These are phyloP conservation scores for Diddensiella caesifluorescens DNA, from an alignment of 805 yeast species.

Conservation along the genomic window DNA sequence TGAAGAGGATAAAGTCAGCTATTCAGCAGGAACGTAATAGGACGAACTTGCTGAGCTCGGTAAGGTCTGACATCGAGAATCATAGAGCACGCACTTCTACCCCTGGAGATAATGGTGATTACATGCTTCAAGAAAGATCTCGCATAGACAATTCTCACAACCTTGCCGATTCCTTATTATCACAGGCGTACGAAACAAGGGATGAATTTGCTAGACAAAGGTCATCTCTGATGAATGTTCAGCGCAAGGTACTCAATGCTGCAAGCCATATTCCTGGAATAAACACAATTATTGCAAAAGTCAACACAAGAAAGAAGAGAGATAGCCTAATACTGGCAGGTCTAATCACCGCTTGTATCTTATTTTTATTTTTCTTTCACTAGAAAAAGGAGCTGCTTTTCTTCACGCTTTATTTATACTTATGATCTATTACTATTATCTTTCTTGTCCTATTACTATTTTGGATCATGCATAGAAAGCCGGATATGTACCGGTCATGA, in stretches of 20 bases:
- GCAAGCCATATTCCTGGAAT: slow-evolving; percentile 78
- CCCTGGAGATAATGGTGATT: slow-evolving; percentile 50
- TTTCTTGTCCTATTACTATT: slow-evolving; percentile 1
- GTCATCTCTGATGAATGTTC: slow-evolving; percentile 55
- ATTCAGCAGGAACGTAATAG: slow-evolving; percentile 73
- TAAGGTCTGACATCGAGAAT: slow-evolving; percentile 72
- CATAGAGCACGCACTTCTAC: slow-evolving; percentile 39
- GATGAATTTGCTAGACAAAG: slow-evolving; percentile 78
- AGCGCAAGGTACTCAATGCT: slow-evolving; percentile 53
- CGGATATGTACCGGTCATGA: slow-evolving; percentile 25
- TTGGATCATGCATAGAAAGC: slow-evolving; percentile 21
- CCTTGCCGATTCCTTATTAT: slow-evolving; percentile 71
- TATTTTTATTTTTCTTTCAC: slow-evolving; percentile 53
- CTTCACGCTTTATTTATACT: not conserved
- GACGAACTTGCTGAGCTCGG: slow-evolving; percentile 65
- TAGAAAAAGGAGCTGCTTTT: not conserved
- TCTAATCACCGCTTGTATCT: slow-evolving; percentile 66
- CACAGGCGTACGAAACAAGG: slow-evolving; percentile 85
- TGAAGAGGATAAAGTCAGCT: slow-evolving; percentile 49
- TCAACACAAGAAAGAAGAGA: slow-evolving; percentile 82
- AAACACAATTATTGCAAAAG: slow-evolving; percentile 65
- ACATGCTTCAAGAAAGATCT: slow-evolving; percentile 69
- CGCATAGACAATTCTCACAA: slow-evolving; percentile 68
- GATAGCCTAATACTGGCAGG: slow-evolving; percentile 79
- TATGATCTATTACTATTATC: not conserved